Evolutionary conservation across 1,284 basidiomycete genomes (phyloP), one percentile per base, ranked within the genome.

Genomic region (Trichosporon sp.): DNA sequence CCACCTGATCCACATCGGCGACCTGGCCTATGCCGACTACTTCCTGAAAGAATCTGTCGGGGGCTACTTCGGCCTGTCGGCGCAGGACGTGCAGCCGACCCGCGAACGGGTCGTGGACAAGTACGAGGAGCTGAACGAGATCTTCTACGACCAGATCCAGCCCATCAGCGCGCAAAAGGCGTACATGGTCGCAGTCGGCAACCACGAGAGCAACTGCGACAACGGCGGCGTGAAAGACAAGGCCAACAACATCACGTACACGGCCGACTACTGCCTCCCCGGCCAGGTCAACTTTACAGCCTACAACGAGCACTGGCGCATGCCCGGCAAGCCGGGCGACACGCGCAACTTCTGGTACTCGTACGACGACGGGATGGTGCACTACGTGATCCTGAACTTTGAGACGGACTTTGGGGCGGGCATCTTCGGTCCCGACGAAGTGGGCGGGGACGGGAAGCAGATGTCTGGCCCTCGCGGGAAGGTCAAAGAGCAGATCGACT

Each of bases 331-430:
- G 16, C 67, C 71, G 10, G 75, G 66, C 38, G 65, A 40, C 16
- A 51, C 70, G 8, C 69, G 73, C 63, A 79, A 79, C 77, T 78
- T 81, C 59, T 81, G 80, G 80, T 81, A 79, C 72, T 76, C 74
- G 19, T 81, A 74, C 74, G 71, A 73, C 68, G 70, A 61, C 40
- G 72, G 72, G 12, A 71, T 78, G 71, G 73, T 71, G 32, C 78
- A 79, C 71, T 78, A 76, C 70, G 68, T 79, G 35, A 32, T 76
- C 32, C 67, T 78, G 65, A 71, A 77, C 71, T 74, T 74, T 32
- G 78, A 79, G 74, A 78, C 78, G 16, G 78, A 79, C 71, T 74
- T 79, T 37, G 77, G 77, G 2, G 68, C 31, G 31, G 75, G 75
- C 12, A 21, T 73, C 35, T 71, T 64, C 63, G 73, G 73, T n/a